phyloP scores from a whole-genome alignment of 2,329 filamentous ascomycete species.

The Hymenoscyphus infarciens region DNA sequence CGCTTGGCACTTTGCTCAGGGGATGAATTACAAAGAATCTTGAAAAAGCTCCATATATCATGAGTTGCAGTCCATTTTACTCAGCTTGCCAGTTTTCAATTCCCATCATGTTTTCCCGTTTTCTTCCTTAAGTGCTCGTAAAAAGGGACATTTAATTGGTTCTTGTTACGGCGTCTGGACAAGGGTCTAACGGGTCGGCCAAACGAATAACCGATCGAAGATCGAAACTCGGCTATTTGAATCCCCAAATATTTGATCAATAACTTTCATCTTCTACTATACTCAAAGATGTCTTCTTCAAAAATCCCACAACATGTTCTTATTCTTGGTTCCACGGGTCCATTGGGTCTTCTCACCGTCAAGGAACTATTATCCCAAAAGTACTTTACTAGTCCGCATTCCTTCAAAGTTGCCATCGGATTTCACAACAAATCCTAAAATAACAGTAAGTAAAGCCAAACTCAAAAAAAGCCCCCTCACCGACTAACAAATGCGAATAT shows the following conservation, averaged over 20 bases:
- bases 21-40: background rate
- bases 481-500: background rate
- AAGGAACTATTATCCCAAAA: background rate
- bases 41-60: background rate
- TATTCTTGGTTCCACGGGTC: background rate
- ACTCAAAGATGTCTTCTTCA: background rate
- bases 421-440: background rate
- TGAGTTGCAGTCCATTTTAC: background rate
- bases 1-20: background rate
- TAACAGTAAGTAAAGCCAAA: background rate
- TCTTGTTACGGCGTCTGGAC: too few species aligned
- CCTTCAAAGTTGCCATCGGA: background rate
- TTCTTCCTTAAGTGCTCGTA: background rate
- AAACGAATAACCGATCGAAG: background rate
- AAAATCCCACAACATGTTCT: background rate
- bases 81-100: background rate
- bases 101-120: background rate
- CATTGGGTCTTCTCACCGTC: conserved; percentile 1
- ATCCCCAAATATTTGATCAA: background rate
- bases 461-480: background rate
- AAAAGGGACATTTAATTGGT: background rate
- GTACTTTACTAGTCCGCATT: background rate
- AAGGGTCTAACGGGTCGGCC: too few species aligned
- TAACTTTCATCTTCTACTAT: too few species aligned
- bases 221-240: background rate